Base-by-base conservation (phyloP, 2,329 filamentous ascomycete genomes). In the Neurospora sp. region DNA sequence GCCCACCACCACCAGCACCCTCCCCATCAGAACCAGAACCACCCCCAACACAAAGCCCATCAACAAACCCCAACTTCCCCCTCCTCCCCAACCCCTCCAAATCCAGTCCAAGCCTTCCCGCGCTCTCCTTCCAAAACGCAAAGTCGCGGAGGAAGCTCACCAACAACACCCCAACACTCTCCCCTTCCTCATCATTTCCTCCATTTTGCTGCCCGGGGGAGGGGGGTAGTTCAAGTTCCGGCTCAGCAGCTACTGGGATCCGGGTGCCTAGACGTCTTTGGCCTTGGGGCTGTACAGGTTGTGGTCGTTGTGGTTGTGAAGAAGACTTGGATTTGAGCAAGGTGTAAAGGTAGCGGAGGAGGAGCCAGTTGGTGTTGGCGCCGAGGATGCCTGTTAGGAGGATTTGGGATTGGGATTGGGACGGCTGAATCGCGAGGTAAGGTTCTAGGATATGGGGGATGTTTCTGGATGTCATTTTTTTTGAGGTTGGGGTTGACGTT, bases 121-220 rank as follows among this genome's bases (percentile, higher is more conserved):
- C 86, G 67, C 92, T 90, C 3, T 89, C 87, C 72, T 83, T 88
- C 93, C 93, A 97, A 77, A 97, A 96, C 1, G 86, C 82, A 73
- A 86, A 87, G 75, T 95, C 91, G 71, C 92, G 86, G 80, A 97
- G 82, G 80, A 96, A 97, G 81, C 92, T 96, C 70, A 96, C 88
- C 3, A 97, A 83, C 3, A 97, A 83, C 0, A 97, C 86, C 67
- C 82, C 85, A 36, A 79, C 80, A 15, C 70, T 71, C 6, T 46
- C 66, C 5, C 68, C 69, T 19, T 62, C 68, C 28, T 41, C 36
- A 33, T 36, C 17, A 23, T 81, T 28, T 28, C 28, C 46, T 28
- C 52, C 52, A n/a, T 62, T 62, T 23, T 52, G 28, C 3, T 28
- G 28, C 28, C 28, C 28, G 28, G 28, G 28, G 28, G 28, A 28